Percentiles rank a stretch among this genome's conserved stretches.
Evolutionary conservation across 2,329 filamentous ascomycete genomes (phyloP).

Genomic region (Colletotrichum sp.): DNA sequence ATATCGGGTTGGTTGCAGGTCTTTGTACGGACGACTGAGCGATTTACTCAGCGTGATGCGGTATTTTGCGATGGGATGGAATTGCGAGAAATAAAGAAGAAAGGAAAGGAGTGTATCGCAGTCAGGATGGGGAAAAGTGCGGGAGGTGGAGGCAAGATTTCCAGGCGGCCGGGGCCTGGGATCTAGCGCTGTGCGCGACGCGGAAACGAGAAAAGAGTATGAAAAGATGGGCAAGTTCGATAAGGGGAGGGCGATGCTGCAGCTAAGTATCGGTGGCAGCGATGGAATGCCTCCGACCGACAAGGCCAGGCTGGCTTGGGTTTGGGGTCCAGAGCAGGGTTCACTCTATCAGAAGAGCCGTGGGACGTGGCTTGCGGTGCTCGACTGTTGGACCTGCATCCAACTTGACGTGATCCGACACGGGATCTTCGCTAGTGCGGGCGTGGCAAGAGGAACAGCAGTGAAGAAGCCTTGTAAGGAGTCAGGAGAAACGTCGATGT

Average conservation of each 20-base stretch:
- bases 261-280: slow-evolving; percentile 12
- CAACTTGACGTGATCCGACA: slow-evolving; percentile 20
- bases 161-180: slow-evolving; percentile 20
- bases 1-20: neutral
- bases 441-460: slow-evolving; percentile 21
- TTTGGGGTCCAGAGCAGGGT: slow-evolving; percentile 3
- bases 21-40: neutral
- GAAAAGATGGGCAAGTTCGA: neutral
- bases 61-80: neutral
- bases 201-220: neutral
- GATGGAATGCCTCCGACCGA: slow-evolving; percentile 4
- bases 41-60: neutral
- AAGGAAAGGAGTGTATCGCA: slow-evolving; percentile 16
- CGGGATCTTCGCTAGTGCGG: slow-evolving; percentile 29
- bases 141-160: slow-evolving; percentile 11
- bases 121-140: slow-evolving; percentile 1
- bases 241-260: neutral
- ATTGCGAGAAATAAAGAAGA: neutral
- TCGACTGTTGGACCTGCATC: slow-evolving; percentile 25
- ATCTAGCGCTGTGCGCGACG: slow-evolving; percentile 16
- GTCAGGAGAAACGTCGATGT: neutral
- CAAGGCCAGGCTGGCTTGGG: slow-evolving; percentile 16
- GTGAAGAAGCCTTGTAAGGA: slow-evolving; percentile 5
- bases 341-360: slow-evolving; percentile 3
- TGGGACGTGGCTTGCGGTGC: slow-evolving; percentile 14